These are phyloP conservation scores for Xanthoconium purpureum DNA, from an alignment of 768 basidiomycete species.

Conservation along the genomic window DNA sequence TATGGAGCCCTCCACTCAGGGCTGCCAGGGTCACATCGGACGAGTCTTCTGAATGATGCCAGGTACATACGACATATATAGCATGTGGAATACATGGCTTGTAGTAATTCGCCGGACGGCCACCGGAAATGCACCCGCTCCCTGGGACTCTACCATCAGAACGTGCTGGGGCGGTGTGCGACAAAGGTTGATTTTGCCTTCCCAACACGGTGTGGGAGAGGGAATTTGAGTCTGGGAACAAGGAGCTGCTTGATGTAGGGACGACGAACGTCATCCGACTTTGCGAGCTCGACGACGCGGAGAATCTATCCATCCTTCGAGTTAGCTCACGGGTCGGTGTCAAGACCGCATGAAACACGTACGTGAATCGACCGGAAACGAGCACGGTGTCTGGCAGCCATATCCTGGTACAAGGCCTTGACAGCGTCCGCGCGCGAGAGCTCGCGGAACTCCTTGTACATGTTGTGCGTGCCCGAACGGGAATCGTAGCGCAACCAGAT, in stretches of 20 bases:
- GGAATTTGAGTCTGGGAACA: slow-evolving; percentile 90
- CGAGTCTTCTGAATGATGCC: too few species aligned
- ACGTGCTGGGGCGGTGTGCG: slow-evolving; percentile 73
- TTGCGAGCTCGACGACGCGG: slow-evolving; percentile 94
- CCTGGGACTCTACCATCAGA: slow-evolving; percentile 35
- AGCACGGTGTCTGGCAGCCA: slow-evolving; percentile 98
- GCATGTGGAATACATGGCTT: too few species aligned
- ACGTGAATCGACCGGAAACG: slow-evolving; percentile 99
- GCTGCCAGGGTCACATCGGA: too few species aligned
- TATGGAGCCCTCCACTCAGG: too few species aligned
- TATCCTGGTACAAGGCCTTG: slow-evolving; percentile 97
- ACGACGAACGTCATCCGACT: slow-evolving; percentile 86
- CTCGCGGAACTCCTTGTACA: slow-evolving; percentile 99
- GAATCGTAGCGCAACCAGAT: slow-evolving; percentile 99
- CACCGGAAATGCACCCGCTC: too few species aligned
- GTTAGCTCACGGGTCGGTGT: neutral
- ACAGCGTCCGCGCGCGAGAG: slow-evolving; percentile 93
- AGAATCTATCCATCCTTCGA: slow-evolving; percentile 64
- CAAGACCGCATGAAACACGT: slow-evolving; percentile 28
- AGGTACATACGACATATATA: too few species aligned
- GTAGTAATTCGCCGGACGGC: too few species aligned
- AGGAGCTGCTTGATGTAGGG: slow-evolving; percentile 98
- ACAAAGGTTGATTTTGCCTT: slow-evolving; percentile 81
- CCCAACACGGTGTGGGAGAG: slow-evolving; percentile 84
- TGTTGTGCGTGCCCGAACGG: slow-evolving; percentile 99